Evolutionary conservation across 176 grass and related monocot genomes (phyloP), one percentile per base, ranked within the genome.

Genomic region (Avena insularis): DNA sequence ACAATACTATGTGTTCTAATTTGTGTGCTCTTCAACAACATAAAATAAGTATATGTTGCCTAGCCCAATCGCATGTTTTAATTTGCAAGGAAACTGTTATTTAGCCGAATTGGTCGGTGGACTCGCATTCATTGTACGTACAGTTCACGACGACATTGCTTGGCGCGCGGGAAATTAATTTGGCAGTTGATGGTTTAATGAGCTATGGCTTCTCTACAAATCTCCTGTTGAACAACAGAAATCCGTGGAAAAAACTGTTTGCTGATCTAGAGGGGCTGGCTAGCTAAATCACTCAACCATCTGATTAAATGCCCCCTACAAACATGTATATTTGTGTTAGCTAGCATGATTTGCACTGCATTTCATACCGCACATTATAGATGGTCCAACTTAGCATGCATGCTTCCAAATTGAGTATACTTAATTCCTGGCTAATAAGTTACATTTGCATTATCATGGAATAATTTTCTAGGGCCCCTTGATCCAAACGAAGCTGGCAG

Each of bases 401-500:
- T 55, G 12, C 65, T 13, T 43, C 51, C 63, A 66, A 66, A 33
- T 29, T 8, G 51, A 61, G 54, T 80, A 49, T 80, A 49, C 25
- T 67, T 67, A 67, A 16, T 67, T 67, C 64, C 21, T 72, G 14
- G 8, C 47, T 79, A 71, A 79, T 86, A 47, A 31, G 36, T 48
- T 79, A 59, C 35, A 14, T 13, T 38, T 63, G 45, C 82, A 75
- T 80, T 74, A 75, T 87, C 35, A 50, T 81, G 78, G 56, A 81
- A 87, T 45, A 81, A 74, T 63, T 29, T 21, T 63, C n/a, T 13
- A 66, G 85, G 78, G 85, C 49, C 67, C 85, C 85, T 71, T 73
- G 54, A 73, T 62, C 78, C 77, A 61, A 87, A 80, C 49, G 65
- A 19, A 36, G 43, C 85, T 74, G 85, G 66, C 85, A 87, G 45